Base-by-base conservation (phyloP, 129 eudicot genomes). In the Saposhnikovia divaricata region DNA sequence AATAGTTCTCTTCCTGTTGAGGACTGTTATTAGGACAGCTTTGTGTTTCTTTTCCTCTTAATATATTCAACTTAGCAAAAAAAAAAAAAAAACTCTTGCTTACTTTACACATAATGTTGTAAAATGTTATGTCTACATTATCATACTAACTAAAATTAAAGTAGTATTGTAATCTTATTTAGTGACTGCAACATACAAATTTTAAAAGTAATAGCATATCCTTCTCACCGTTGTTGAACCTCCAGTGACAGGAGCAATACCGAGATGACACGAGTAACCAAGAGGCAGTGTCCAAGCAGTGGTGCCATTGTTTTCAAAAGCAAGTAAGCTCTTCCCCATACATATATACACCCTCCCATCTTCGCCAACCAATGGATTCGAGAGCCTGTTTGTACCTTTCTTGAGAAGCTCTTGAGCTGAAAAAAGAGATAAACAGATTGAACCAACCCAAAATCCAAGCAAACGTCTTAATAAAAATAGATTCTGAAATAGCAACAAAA, bases 241-340 rank as follows among this genome's bases (percentile, higher is more conserved):
- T 81, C 97, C 98, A 79, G 85, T 81, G 72, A 88, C 96, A 1
- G 96, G 99, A 40, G 89, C 81, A 55, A 92, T 88, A 71, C 65
- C 77, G 39, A 48, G 42, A 83, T 82, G 88, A 79, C 99, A 96
- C 6, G 88, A 86, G 81, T 84, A 91, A 72, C 87, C 87, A 42
- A 96, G 88, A 79, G 87, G 84, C 45, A 87, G 72, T 21, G 76
- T 78, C 88, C 90, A 85, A 27, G 86, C 87, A 57, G 89, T 85
- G n/a, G 98, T 81, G 21, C 97, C 99, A 51, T 90, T 92, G 72
- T 76, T 92, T 37, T 88, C 86, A 77, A 96, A 96, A 71, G 93
- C 86, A 71, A 88, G 85, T 37, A 92, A 81, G 79, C 85, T 76
- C 78, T 79, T 92, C 57, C 75, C 89, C 55, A 84, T 57, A 72